phyloP scores from a whole-genome alignment of 1,284 basidiomycete genomes.

The Heimioporus punctisporus region DNA sequence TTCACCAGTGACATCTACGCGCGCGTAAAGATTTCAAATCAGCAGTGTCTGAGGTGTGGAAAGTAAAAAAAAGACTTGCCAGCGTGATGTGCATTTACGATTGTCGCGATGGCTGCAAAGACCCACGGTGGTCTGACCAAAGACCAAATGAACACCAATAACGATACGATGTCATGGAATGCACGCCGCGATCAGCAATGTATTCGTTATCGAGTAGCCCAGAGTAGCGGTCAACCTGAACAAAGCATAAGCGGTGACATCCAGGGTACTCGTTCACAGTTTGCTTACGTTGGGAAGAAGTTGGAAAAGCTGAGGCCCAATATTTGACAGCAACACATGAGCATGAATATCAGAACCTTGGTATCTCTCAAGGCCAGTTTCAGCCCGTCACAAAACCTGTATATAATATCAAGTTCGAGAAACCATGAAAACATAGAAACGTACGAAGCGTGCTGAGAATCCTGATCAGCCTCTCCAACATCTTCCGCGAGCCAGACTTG shows the following conservation, averaged over 20 bases:
- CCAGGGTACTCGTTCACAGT: neutral
- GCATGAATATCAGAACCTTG: conserved; percentile 62
- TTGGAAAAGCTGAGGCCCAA: conserved; percentile 73
- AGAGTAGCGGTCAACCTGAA: conserved; percentile 64
- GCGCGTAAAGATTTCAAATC: neutral
- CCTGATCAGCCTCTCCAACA: conserved; percentile 69
- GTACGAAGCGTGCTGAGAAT: conserved; percentile 56
- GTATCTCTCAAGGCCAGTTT: conserved; percentile 64
- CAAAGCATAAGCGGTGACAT: neutral
- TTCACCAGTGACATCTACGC: conserved; percentile 58
- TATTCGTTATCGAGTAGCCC: conserved; percentile 64
- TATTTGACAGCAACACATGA: conserved; percentile 55
- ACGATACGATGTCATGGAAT: neutral
- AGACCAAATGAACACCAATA: neutral
- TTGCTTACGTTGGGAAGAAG: conserved; percentile 70
- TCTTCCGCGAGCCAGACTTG: conserved; percentile 76
- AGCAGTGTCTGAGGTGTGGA: no score
- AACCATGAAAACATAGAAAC: conserved; percentile 18
- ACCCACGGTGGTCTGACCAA: conserved; percentile 66
- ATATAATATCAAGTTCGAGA: neutral
- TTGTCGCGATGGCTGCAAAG: conserved; percentile 53
- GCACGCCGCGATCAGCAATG: conserved; percentile 59
- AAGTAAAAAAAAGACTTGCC: no score
- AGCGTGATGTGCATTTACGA: conserved; percentile 68
- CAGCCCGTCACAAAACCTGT: conserved; percentile 55